Evolutionary conservation across 1,139 yeast species (phyloP), one percentile per base, ranked within the genome.

Genomic region (Saccharomyces hybrid): DNA sequence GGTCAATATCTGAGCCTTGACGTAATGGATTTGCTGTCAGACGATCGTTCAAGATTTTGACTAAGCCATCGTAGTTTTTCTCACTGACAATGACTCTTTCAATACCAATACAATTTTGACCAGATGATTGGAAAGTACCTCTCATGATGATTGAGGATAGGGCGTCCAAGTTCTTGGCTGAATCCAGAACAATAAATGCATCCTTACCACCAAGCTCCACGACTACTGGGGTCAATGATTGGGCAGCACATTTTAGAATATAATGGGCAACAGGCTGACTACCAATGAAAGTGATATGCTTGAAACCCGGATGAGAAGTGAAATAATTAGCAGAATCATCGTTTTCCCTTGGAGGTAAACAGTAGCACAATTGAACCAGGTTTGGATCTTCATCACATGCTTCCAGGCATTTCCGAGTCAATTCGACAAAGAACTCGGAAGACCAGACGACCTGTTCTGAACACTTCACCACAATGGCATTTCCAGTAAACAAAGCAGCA

Each of bases 381-480:
- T 89, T 81, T 51, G 88, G 91, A 66, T 86, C 85, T 60, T 83
- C 81, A 8, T 87, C 89, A 66, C 93, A 85, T 59, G 81, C 81
- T 55, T 78, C 78, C 55, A 93, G 76, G 9, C 93, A 89, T 9
- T 83, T 76, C 64, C 81, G 84, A 12, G 89, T 86, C 68, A 93
- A 75, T 51, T 76, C 73, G 51, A 87, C 77, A 66, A 86, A 93
- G 77, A 86, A 87, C 58, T 78, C 81, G 7, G 97, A 87, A 11
- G 97, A 88, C 98, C 98, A 93, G 42, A 88, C 86, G 2, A 93
- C 98, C 64, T 89, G 88, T 70, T 93, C 99, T 3, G 97, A 88
- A 71, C 99, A 91, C 70, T 93, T 93, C 53, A 93, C 84, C 4
- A 93, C 83, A 53, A 90, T 84, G 11, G 93, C 91, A 69, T 93